phyloP scores from a whole-genome alignment of 306 rosid genomes.

The Prunus kanzakura region DNA sequence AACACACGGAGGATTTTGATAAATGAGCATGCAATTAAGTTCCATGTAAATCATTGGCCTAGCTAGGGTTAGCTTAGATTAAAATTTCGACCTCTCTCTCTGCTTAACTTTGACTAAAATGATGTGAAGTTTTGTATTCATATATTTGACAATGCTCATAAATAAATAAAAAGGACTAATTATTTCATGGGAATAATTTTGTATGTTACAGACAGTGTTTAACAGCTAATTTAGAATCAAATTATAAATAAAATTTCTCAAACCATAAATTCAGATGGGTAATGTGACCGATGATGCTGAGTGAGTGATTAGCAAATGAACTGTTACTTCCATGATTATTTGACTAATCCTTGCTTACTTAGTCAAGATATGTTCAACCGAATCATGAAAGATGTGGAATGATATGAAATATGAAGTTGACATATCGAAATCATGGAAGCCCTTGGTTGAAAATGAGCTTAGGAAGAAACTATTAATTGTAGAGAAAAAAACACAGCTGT shows the following conservation, averaged over 20 bases:
- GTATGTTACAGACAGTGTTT: neutral
- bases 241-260: neutral
- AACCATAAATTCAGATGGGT: neutral
- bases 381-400: neutral
- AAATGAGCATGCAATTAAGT: neutral
- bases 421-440: slow-evolving; percentile 1
- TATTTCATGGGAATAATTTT: too few species aligned
- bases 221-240: neutral
- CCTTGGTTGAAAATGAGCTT: neutral
- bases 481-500: neutral
- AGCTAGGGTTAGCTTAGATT: neutral
- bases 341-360: neutral
- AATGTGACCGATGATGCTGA: neutral
- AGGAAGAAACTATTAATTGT: neutral
- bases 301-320: neutral
- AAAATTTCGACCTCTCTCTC: too few species aligned
- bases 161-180: too few species aligned
- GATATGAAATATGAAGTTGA: neutral
- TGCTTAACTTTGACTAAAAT: too few species aligned
- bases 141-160: too few species aligned
- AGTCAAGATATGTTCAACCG: neutral
- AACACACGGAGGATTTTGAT: neutral
- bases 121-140: too few species aligned
- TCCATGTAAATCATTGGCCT: slow-evolving; percentile 1
- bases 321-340: neutral